Evolutionary conservation across 371 early-diverging fungal genomes (phyloP), one percentile per base, ranked within the genome.

Genomic region (Mortierella sp.): DNA sequence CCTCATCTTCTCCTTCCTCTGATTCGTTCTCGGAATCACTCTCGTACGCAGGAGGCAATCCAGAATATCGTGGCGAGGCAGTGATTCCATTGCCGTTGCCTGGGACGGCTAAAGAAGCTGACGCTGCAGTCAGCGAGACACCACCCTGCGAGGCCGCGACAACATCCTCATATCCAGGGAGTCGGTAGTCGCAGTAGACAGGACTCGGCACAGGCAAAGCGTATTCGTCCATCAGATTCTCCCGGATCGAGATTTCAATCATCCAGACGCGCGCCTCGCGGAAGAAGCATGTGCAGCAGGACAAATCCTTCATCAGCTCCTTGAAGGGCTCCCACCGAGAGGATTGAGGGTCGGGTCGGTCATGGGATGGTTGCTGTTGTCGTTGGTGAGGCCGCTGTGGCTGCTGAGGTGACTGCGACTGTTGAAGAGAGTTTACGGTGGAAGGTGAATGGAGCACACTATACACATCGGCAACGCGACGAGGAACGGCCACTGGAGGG

Each of bases 211-310:
- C 72, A 4, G 68, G 57, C 12, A 76, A n/a, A 6, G 76, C 50
- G 60, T 71, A 76, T 26, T 76, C 76, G 44, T 76, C 76, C 61
- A 71, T 26, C 15, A 64, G 43, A 11, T 67, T 60, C 14, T 71
- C 72, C 6, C 72, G 61, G 28, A 71, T 59, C 60, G 76, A 76
- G 25, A 76, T 76, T 50, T 76, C 76, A 26, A 76, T 76, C 68
- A 71, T 68, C 76, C 76, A 76, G 6, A 70, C 56, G 19, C 56
- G 57, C 0, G 47, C 25, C 29, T 75, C 67, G 25, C 47, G 51
- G 61, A 70, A 63, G 18, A 75, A 14, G 18, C 16, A 60, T 6
- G 47, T 18, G 15, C 59, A 64, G 12, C 70, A 75, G 12, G 48
- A 60, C 4, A 75, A 50, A 7, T 70, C 67, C 16, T 59, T 30